A percentile compares a stretch with the other conserved stretches of the same genome.
Conservation (phyloP, 2,329 filamentous ascomycete species). For the Alternaria arbusti region DNA sequence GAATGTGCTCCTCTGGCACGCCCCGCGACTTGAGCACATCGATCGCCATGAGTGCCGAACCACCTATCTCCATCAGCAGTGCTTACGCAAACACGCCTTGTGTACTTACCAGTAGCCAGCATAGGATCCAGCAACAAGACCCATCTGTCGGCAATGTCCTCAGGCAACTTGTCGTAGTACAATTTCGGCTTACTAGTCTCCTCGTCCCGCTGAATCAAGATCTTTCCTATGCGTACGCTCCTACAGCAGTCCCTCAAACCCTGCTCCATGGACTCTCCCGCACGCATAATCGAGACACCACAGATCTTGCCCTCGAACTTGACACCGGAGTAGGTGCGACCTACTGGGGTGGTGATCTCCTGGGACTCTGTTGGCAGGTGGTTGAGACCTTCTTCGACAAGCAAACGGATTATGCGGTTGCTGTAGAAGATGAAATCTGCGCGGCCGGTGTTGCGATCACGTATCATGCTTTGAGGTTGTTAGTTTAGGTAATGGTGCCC, state of each 20-base stretch:
- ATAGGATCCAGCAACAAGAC: slow-evolving; percentile 96
- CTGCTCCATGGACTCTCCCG: slow-evolving; percentile 98
- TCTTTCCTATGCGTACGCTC: slow-evolving; percentile 98
- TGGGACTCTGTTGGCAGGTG: slow-evolving; percentile 92
- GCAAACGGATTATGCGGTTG: slow-evolving; percentile 93
- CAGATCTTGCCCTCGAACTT: slow-evolving; percentile 98
- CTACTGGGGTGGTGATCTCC: slow-evolving; percentile 88
- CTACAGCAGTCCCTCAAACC: slow-evolving; percentile 94
- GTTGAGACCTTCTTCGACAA: slow-evolving; percentile 97
- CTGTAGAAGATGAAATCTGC: slow-evolving; percentile 99
- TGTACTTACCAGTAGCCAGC: slow-evolving; percentile 84
- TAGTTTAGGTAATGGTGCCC: slow-evolving; percentile 1
- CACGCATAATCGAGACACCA: slow-evolving; percentile 97
- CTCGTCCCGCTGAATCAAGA: slow-evolving; percentile 95
- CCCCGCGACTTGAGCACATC: slow-evolving; percentile 88
- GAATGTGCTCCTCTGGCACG: slow-evolving; percentile 91
- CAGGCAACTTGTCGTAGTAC: slow-evolving; percentile 97
- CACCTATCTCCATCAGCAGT: slow-evolving; percentile 62
- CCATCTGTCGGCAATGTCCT: slow-evolving; percentile 92
- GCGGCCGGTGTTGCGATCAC: slow-evolving; percentile 85
- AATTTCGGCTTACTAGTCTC: slow-evolving; percentile 90
- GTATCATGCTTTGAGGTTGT: slow-evolving; percentile 75
- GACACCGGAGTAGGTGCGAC: slow-evolving; percentile 85
- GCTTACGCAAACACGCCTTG: neutral
- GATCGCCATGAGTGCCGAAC: slow-evolving; percentile 95